Conservation (phyloP, 495 filamentous ascomycete genomes). For the Xylaria intraflava region DNA sequence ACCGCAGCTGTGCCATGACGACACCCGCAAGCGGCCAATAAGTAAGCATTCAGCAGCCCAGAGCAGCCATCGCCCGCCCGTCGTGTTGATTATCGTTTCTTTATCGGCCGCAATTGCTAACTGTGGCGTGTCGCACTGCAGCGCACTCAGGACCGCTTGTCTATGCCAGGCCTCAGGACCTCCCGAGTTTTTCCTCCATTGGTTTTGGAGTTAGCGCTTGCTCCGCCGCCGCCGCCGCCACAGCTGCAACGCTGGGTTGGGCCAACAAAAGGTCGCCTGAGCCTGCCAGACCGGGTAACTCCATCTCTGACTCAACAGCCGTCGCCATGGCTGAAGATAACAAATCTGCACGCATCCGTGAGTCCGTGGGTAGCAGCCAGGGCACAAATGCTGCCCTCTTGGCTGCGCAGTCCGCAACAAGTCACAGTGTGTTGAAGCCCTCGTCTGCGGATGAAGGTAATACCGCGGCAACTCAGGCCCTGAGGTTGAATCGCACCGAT, state of each 20-base stretch:
- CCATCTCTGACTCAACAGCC: constrained; percentile 58
- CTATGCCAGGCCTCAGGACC: constrained; percentile 59
- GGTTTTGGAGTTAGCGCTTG: constrained; percentile 57
- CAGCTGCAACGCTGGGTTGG: constrained; percentile 68
- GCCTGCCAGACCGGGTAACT: constrained; percentile 52
- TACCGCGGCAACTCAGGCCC: constrained; percentile 54
- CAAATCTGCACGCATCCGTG: constrained; percentile 47
- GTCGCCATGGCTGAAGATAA: constrained; percentile 64
- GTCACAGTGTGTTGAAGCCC: constrained; percentile 37
- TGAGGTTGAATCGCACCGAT: constrained; percentile 25
- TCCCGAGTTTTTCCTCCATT: constrained; percentile 59
- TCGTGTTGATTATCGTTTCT: background rate
- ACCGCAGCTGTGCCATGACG: constrained; percentile 8
- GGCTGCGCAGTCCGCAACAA: constrained; percentile 56
- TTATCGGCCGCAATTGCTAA: background rate
- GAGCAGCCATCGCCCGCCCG: background rate
- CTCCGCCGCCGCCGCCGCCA: constrained; percentile 51
- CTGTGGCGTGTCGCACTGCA: constrained; percentile 16
- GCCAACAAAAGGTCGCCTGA: constrained; percentile 55
- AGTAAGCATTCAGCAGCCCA: background rate
- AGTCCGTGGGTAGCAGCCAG: constrained; percentile 49
- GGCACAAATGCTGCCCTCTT: constrained; percentile 68
- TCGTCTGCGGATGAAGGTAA: constrained; percentile 41
- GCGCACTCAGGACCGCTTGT: constrained; percentile 51
- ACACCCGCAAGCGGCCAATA: constrained; percentile 6